Conservation (phyloP, 2,329 filamentous ascomycete species). For the Lasiodiplodia citricola region DNA sequence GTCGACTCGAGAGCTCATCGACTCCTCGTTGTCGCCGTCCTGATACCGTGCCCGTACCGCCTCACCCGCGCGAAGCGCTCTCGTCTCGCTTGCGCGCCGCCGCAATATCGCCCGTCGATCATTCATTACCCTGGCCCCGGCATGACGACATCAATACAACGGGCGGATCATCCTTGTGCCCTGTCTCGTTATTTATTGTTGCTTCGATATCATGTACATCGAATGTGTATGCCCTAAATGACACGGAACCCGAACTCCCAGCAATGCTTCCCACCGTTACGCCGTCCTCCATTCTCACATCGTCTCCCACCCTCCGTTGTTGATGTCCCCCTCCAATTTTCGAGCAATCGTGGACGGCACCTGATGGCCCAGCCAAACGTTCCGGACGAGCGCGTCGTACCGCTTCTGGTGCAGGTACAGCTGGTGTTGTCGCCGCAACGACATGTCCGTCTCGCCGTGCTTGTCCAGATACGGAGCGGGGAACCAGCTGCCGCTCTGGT, state of each 20-base stretch:
- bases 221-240: background rate
- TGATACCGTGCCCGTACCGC: no score
- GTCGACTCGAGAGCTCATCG: background rate
- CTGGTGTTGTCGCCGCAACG: constrained; percentile 81
- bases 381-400: constrained; percentile 86
- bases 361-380: constrained; percentile 83
- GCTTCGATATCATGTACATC: background rate
- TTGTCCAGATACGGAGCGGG: constrained; percentile 93
- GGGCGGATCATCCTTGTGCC: background rate
- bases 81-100: background rate
- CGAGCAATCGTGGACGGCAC: constrained; percentile 88
- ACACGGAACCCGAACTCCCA: constrained; percentile 1
- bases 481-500: constrained; percentile 80
- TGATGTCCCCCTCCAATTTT: constrained; percentile 92
- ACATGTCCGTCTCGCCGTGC: constrained; percentile 94
- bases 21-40: background rate
- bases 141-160: constrained; percentile 8
- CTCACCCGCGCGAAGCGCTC: background rate
- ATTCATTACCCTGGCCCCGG: background rate
- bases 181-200: background rate
- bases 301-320: constrained; percentile 96
- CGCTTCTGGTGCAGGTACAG: constrained; percentile 91
- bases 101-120: constrained; percentile 9
- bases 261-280: constrained; percentile 3
- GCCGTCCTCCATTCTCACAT: constrained; percentile 37